These are phyloP conservation scores for Salix exigua DNA, from an alignment of 345 rosid genomes.

Conservation along the genomic window DNA sequence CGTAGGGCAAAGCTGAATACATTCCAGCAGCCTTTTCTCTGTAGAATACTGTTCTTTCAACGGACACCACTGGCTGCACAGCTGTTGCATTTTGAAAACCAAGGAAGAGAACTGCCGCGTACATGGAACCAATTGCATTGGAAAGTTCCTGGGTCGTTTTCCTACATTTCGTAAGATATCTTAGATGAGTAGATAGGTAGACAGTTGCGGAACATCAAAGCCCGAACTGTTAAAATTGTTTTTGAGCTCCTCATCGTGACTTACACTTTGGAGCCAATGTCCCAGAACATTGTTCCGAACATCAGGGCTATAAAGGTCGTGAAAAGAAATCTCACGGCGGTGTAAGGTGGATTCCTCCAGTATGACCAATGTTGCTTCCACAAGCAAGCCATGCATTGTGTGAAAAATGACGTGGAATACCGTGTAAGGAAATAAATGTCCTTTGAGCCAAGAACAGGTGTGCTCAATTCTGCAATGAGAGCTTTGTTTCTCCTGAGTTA, in stretches of 20 bases:
- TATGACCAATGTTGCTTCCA: conserved; percentile 29
- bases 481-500: conserved; percentile 44
- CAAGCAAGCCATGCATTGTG: conserved; percentile 18
- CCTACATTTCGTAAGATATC: conserved; percentile 29
- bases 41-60: conserved; percentile 72
- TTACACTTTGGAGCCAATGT: conserved; percentile 22
- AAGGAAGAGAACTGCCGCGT: conserved; percentile 59
- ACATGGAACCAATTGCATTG: conserved; percentile 81
- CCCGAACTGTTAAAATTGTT: neutral
- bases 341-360: conserved; percentile 26
- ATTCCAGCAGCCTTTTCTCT: conserved; percentile 81
- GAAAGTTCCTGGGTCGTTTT: conserved; percentile 40
- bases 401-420: conserved; percentile 15
- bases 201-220: neutral
- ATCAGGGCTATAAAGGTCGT: conserved; percentile 18
- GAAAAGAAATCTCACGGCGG: conserved; percentile 23
- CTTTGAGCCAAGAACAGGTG: conserved; percentile 13
- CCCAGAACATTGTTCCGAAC: conserved; percentile 28
- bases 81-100: conserved; percentile 53
- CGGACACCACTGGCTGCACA: conserved; percentile 67
- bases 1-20: conserved; percentile 77
- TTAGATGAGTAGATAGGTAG: neutral
- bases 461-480: conserved; percentile 15
- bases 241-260: neutral
- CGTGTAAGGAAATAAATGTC: conserved; percentile 19